phyloP scores from a whole-genome alignment of 2,329 filamentous ascomycete species.

The Teratosphaeria viscida region DNA sequence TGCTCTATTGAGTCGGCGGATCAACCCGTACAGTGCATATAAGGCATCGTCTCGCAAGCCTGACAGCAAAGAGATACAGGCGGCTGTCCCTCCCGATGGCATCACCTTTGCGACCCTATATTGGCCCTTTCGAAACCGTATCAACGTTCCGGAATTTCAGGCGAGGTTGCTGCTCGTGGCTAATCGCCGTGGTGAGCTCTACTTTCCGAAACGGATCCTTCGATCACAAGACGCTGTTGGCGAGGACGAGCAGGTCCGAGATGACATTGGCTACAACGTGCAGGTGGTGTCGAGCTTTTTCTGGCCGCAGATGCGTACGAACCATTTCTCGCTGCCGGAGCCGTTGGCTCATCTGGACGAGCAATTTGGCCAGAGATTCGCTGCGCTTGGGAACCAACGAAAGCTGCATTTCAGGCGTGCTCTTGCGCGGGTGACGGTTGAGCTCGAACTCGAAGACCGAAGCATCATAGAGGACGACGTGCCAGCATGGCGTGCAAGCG shows the following conservation, averaged over 20 bases:
- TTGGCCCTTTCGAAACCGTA: slow-evolving; percentile 16
- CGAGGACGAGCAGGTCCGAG: neutral
- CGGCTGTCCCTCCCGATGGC: slow-evolving; percentile 26
- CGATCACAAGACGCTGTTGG: slow-evolving; percentile 6
- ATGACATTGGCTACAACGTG: slow-evolving; percentile 49
- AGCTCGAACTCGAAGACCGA: slow-evolving; percentile 74
- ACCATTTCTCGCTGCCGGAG: slow-evolving; percentile 54
- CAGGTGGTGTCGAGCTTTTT: slow-evolving; percentile 87
- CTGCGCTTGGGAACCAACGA: slow-evolving; percentile 67
- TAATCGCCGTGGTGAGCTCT: slow-evolving; percentile 17
- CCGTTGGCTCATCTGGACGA: slow-evolving; percentile 52
- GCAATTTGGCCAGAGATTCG: slow-evolving; percentile 65
- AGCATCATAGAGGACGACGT: slow-evolving; percentile 59
- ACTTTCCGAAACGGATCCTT: slow-evolving; percentile 20
- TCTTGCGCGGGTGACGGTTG: slow-evolving; percentile 68
- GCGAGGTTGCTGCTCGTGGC: slow-evolving; percentile 19
- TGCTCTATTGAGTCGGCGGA: slow-evolving; percentile 44
- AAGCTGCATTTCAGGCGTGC: slow-evolving; percentile 84
- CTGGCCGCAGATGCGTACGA: slow-evolving; percentile 73
- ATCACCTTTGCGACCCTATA: slow-evolving; percentile 25
- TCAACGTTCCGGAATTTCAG: slow-evolving; percentile 16
- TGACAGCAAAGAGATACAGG: slow-evolving; percentile 22
- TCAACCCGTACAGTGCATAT: slow-evolving; percentile 20
- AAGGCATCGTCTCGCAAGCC: slow-evolving; percentile 13
- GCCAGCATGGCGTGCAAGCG: slow-evolving; percentile 74